A percentile compares a stretch with the other conserved stretches of the same genome.
Evolutionary conservation across 2,329 filamentous ascomycete genomes (phyloP).

Genomic region (Aureobasidium melanogenum): DNA sequence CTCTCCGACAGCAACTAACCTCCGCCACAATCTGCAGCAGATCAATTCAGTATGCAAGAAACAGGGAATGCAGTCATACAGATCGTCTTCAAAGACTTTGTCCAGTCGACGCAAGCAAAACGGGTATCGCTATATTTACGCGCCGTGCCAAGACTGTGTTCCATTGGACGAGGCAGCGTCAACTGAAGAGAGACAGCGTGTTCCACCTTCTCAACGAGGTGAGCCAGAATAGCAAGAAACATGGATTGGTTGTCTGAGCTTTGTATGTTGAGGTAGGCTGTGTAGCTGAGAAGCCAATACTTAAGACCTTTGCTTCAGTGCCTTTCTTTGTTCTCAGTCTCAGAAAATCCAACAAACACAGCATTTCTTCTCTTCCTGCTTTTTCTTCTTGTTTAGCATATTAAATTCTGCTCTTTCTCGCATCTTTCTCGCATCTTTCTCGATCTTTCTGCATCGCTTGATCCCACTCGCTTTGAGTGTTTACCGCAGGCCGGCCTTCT

Average conservation of each 20-base stretch:
- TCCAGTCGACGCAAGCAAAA: neutral
- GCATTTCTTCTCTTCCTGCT: neutral
- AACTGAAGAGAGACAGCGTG: constrained; percentile 10
- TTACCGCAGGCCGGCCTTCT: neutral
- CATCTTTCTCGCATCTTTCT: neutral
- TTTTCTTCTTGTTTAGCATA: neutral
- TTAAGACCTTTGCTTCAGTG: neutral
- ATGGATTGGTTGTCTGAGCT: neutral
- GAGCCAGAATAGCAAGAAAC: neutral
- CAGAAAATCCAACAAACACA: neutral
- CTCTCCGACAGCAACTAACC: neutral
- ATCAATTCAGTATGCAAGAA: neutral
- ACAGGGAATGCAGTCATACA: neutral
- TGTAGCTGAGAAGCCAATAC: neutral
- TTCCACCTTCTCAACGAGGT: neutral
- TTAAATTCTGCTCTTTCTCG: neutral
- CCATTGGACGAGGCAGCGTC: constrained; percentile 2
- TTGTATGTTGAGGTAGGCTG: neutral
- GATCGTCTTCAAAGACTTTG: neutral
- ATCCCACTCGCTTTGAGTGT: neutral
- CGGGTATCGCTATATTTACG: neutral
- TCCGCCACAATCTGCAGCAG: neutral
- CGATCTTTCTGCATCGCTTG: neutral
- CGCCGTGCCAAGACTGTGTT: neutral
- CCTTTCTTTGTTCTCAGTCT: neutral